These are phyloP conservation scores for Tardiomyces blankii DNA, from an alignment of 1,139 yeast genomes.

Conservation along the genomic window DNA sequence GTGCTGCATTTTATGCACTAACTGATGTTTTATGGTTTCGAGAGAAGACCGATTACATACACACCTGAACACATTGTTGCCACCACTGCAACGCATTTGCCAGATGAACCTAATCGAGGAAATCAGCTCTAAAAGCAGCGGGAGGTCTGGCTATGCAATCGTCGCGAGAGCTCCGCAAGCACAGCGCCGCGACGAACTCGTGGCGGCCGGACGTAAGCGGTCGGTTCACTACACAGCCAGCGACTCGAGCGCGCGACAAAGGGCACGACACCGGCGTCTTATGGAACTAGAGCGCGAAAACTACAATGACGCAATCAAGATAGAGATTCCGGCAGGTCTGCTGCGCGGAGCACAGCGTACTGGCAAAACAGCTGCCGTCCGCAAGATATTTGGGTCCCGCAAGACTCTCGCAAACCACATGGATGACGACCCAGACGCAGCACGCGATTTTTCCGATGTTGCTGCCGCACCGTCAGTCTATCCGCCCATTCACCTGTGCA, in stretches of 20 bases:
- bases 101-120: too few relatives aligned
- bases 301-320: conserved; percentile 26
- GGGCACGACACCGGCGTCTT: conserved; percentile 19
- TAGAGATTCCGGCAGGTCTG: conserved; percentile 26
- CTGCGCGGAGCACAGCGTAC: conserved; percentile 17
- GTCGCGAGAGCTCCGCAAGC: too few relatives aligned
- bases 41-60: too few relatives aligned
- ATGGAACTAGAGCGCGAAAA: conserved; percentile 32
- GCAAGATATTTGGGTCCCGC: conserved; percentile 29
- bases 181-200: too few relatives aligned
- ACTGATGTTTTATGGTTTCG: too few relatives aligned
- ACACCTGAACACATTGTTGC: too few relatives aligned
- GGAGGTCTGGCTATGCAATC: too few relatives aligned
- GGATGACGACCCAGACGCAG: conserved; percentile 30
- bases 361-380: conserved; percentile 22
- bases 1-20: too few relatives aligned
- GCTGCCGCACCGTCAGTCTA: conserved; percentile 24
- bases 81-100: too few relatives aligned
- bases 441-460: conserved; percentile 19
- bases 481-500: conserved; percentile 27
- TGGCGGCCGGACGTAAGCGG: too few relatives aligned
- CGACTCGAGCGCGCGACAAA: neutral
- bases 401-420: conserved; percentile 30
- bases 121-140: too few relatives aligned
- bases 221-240: too few relatives aligned